A percentile compares a stretch with the other conserved stretches of the same genome.
These are phyloP conservation scores for Neoboletus subvelutipes DNA, from an alignment of 768 basidiomycete species.

Conservation along the genomic window DNA sequence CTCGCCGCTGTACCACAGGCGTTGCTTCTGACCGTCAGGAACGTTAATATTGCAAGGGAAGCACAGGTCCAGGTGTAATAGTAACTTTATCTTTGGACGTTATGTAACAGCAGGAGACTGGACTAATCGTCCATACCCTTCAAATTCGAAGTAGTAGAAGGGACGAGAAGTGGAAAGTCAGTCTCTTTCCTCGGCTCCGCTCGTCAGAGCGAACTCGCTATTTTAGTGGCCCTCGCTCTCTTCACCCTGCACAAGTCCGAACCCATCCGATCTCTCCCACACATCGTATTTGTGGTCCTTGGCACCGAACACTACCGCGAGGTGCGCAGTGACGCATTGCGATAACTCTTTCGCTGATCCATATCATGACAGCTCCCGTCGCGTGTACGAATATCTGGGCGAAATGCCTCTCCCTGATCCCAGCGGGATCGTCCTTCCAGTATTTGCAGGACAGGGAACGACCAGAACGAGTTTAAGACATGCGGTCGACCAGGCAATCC, in stretches of 20 bases:
- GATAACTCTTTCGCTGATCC: background rate
- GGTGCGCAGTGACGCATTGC: background rate
- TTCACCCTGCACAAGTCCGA: background rate
- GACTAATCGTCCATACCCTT: slow-evolving; percentile 6
- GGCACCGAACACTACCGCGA: slow-evolving; percentile 1
- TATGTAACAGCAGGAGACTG: slow-evolving; percentile 23
- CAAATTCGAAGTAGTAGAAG: slow-evolving; percentile 19
- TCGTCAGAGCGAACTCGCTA: slow-evolving; percentile 5
- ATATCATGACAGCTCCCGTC: background rate
- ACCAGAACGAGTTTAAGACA: slow-evolving; percentile 31
- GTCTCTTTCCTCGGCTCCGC: slow-evolving; percentile 18
- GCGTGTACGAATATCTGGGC: background rate
- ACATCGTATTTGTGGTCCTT: background rate
- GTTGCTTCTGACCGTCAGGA: slow-evolving; percentile 12
- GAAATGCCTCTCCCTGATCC: slow-evolving; percentile 9
- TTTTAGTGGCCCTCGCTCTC: slow-evolving; percentile 11
- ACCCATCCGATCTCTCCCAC: background rate
- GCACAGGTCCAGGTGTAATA: slow-evolving; percentile 17
- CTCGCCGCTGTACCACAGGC: background rate
- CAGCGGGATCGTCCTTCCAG: slow-evolving; percentile 36
- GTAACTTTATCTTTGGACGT: slow-evolving; percentile 25
- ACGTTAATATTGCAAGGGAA: slow-evolving; percentile 18
- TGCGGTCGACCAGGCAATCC: slow-evolving; percentile 39
- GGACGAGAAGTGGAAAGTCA: slow-evolving; percentile 21
- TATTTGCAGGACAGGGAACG: slow-evolving; percentile 60